Percentiles rank a stretch among this genome's conserved stretches.
These are phyloP conservation scores for Boletus speciosus DNA, from an alignment of 768 basidiomycete genomes.

Conservation along the genomic window DNA sequence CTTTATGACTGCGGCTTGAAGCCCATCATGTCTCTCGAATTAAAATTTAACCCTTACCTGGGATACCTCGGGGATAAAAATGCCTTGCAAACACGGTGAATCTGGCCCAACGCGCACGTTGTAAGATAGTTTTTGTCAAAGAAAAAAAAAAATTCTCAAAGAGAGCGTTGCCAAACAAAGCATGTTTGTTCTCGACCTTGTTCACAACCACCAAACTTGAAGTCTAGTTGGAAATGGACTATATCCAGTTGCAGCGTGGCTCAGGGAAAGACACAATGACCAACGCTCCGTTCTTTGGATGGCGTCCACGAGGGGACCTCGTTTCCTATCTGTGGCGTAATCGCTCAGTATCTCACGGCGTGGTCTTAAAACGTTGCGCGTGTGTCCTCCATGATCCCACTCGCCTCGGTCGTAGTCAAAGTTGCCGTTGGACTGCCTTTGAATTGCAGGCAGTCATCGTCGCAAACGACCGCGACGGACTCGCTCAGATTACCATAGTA, in stretches of 20 bases:
- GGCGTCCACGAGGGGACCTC: conserved; percentile 30
- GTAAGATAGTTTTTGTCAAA: neutral
- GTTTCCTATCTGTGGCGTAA: conserved; percentile 23
- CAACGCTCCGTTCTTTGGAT: conserved; percentile 4
- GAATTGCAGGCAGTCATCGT: neutral
- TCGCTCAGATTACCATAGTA: neutral
- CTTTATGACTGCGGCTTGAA: conserved; percentile 24
- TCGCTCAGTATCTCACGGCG: conserved; percentile 21
- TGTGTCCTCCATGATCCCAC: conserved; percentile 8
- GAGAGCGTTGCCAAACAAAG: neutral
- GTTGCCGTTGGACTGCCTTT: neutral
- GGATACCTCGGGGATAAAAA: neutral
- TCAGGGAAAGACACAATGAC: conserved; percentile 1
- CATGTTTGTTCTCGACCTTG: neutral
- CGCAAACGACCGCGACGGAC: neutral
- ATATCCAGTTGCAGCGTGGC: neutral
- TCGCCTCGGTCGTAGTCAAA: neutral
- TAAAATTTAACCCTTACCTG: neutral
- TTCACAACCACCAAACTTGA: neutral
- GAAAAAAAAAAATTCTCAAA: too few species aligned
- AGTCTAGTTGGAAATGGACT: neutral
- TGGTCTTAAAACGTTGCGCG: conserved; percentile 15
- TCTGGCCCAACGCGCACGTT: too few species aligned
- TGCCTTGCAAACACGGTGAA: too few species aligned
- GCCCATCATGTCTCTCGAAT: conserved; percentile 10